Conservation (phyloP, 768 basidiomycete genomes). For the Asterophora parasitica region DNA sequence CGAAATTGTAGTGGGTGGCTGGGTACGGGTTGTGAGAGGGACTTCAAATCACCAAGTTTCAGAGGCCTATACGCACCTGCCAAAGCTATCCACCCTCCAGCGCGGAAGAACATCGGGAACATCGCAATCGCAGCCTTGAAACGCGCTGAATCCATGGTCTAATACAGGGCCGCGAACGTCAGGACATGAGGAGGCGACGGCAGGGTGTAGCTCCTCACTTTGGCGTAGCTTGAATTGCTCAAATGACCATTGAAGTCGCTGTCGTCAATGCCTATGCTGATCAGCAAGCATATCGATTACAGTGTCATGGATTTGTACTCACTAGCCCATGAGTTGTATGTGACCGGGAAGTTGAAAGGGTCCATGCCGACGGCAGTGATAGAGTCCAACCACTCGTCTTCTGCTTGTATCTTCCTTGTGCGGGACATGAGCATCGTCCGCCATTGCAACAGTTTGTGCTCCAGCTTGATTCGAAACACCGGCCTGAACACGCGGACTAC, state of each 20-base stretch:
- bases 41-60: too few species aligned
- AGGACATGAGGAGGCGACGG: not conserved
- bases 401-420: constrained; percentile 24
- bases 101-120: constrained; percentile 54
- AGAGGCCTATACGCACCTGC: constrained; percentile 33
- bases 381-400: constrained; percentile 41
- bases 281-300: not conserved
- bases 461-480: constrained; percentile 31
- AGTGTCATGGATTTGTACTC: constrained; percentile 22
- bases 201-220: constrained; percentile 33
- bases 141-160: constrained; percentile 44
- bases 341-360: constrained; percentile 44
- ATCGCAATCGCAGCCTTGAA: constrained; percentile 42
- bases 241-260: constrained; percentile 71
- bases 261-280: constrained; percentile 54
- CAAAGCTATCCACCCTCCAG: constrained; percentile 60
- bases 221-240: constrained; percentile 79
- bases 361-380: constrained; percentile 50
- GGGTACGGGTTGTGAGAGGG: not conserved
- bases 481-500: constrained; percentile 57
- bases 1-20: constrained; percentile 67
- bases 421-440: constrained; percentile 35
- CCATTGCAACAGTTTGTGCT: constrained; percentile 27
- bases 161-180: not conserved
- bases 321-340: constrained; percentile 54